Percentiles rank a stretch among this genome's conserved stretches.
Conservation (phyloP, 345 rosid species). For the Brassica napus region DNA sequence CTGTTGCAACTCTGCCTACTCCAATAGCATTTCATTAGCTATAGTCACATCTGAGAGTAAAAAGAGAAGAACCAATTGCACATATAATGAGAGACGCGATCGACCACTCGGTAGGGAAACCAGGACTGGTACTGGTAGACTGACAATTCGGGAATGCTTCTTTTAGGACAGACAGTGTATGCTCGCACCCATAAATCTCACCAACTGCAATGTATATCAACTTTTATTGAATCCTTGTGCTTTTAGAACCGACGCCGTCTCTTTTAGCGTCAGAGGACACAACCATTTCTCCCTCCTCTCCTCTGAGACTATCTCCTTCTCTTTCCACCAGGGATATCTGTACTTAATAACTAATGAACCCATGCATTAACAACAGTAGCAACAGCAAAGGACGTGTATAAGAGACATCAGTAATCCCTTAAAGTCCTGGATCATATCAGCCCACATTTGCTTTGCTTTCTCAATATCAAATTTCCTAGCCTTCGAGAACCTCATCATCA, state of each 20-base stretch:
- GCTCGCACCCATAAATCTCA: conserved; percentile 84
- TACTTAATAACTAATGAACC: conserved; percentile 50
- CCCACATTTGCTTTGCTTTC: too few relatives aligned
- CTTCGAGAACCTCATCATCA: too few relatives aligned
- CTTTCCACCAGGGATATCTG: conserved; percentile 99
- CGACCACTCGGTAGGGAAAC: conserved; percentile 13
- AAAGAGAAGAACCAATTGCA: conserved; percentile 17
- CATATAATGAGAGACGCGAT: not conserved
- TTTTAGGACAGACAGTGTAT: conserved; percentile 69
- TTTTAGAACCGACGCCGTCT: conserved; percentile 66
- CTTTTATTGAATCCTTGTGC: conserved; percentile 71
- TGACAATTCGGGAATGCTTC: conserved; percentile 89
- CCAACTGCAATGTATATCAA: conserved; percentile 92
- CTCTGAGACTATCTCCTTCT: conserved; percentile 84
- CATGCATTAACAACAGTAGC: not conserved
- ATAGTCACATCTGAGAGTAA: conserved; percentile 39
- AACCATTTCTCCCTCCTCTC: conserved; percentile 81
- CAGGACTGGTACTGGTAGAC: conserved; percentile 36
- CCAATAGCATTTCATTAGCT: conserved; percentile 94
- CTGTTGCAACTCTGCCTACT: conserved; percentile 66
- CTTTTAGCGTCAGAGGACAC: conserved; percentile 96
- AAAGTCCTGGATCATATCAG: too few relatives aligned
- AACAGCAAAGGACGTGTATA: not conserved
- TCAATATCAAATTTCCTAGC: too few relatives aligned
- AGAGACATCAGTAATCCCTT: not conserved